phyloP scores from a whole-genome alignment of 139 green algal species.

The Volvox reticuliferus region DNA sequence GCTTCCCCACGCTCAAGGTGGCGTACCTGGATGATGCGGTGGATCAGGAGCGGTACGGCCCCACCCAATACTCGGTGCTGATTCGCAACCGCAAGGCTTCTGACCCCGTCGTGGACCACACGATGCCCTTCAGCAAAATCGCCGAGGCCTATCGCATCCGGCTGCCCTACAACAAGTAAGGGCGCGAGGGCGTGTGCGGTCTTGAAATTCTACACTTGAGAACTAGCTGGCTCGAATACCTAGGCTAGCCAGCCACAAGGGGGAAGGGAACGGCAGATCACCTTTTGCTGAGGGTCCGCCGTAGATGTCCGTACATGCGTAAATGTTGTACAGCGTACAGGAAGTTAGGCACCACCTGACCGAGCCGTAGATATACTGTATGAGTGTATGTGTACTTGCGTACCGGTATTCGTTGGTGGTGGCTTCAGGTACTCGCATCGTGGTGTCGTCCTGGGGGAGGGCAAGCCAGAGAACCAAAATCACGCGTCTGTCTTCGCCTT shows the following conservation, averaged over 20 bases:
- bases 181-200: no score
- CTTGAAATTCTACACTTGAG: no score
- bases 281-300: no score
- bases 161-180: constrained; percentile 43
- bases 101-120: constrained; percentile 41
- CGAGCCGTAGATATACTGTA: neutral
- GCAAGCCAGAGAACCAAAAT: constrained; percentile 94
- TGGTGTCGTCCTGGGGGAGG: constrained; percentile 81
- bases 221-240: no score
- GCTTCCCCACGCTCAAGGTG: constrained; percentile 71
- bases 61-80: constrained; percentile 47
- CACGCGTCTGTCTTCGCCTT: constrained; percentile 80
- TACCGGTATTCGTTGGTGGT: neutral
- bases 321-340: no score
- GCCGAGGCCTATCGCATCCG: constrained; percentile 47
- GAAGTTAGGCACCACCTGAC: no score
- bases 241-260: no score
- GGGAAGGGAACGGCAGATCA: no score
- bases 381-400: neutral
- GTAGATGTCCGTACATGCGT: no score
- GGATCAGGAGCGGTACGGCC: neutral
- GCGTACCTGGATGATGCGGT: constrained; percentile 69
- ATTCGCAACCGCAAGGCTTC: constrained; percentile 31
- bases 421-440: constrained; percentile 34
- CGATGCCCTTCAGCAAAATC: constrained; percentile 25